Conservation (phyloP, 1,139 yeast genomes). For the Blastobotrys serpentis region DNA sequence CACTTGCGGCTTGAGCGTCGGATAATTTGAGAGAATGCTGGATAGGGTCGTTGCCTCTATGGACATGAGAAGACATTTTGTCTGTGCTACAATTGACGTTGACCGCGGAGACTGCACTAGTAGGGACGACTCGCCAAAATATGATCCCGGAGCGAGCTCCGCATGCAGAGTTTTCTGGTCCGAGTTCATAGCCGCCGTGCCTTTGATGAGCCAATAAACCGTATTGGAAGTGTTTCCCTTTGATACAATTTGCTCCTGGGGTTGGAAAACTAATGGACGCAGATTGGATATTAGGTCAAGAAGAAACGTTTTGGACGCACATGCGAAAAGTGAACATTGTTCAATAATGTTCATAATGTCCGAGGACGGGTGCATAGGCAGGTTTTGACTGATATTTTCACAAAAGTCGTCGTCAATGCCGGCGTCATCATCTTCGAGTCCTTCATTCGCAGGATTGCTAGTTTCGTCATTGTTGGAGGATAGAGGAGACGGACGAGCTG, state of each 20-base stretch:
- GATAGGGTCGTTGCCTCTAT: constrained; percentile 63
- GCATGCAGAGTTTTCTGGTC: constrained; percentile 77
- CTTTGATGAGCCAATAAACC: constrained; percentile 78
- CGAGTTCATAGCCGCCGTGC: constrained; percentile 69
- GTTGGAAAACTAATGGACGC: constrained; percentile 57
- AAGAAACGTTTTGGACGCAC: constrained; percentile 65
- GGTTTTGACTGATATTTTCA: background rate
- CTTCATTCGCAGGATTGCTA: background rate
- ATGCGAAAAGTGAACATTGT: constrained; percentile 59
- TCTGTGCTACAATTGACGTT: constrained; percentile 73
- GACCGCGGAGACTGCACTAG: constrained; percentile 72
- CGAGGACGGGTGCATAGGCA: constrained; percentile 18
- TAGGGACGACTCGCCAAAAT: constrained; percentile 78
- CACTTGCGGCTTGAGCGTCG: constrained; percentile 11
- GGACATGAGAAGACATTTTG: constrained; percentile 65
- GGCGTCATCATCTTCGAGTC: constrained; percentile 1
- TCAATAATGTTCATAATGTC: constrained; percentile 53
- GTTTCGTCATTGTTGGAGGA: background rate
- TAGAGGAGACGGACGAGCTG: constrained; percentile 1
- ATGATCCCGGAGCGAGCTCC: constrained; percentile 64
- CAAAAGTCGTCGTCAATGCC: background rate
- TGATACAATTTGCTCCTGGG: constrained; percentile 66
- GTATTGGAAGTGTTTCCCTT: constrained; percentile 74
- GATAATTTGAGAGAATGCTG: constrained; percentile 17
- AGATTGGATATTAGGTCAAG: constrained; percentile 58